Base-by-base conservation (phyloP, 441 rosid genomes). In the Corymbia calophylla region DNA sequence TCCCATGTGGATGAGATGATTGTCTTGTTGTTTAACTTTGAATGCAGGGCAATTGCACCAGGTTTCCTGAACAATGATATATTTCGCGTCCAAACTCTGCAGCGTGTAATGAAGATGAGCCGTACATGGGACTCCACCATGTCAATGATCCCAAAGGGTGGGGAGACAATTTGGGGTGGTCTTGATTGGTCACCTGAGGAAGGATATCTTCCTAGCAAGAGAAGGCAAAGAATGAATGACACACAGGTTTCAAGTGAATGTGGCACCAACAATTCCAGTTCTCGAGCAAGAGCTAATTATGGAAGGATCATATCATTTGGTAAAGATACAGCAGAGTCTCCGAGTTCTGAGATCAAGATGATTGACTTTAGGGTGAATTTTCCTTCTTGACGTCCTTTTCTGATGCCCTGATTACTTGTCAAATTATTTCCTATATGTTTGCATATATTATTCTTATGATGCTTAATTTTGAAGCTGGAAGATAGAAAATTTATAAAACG, bases 81-180 rank as follows among this genome's bases (percentile, higher is more conserved):
- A 88, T 96, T 98, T 89, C 94, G 95, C 68, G 93, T 96, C 90
- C 99, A 98, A 91, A 98, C 99, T 25, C 89, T 97, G 93, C 96
- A 97, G 92, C 97, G 92, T 88, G 90, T 95, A 86, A 95, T 98
- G 98, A 94, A 93, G 92, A 97, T 97, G 99, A 94, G 96, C 88
- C 96, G 98, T 32, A 93, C 97, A 16, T 98, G 99, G 99, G 99
- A 98, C 94, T 96, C 99, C 81, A 97, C 99, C 64, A 97, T 97
- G 99, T 97, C 99, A 49, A 96, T 98, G 98, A 87, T 98, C 92
- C 99, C 99, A 29, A 97, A 92, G 94, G 99, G 99, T 54, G 99
- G 99, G 87, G 97, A 96, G 87, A 96, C 96, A 39, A 95, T 98
- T 85, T 98, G 99, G 99, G 99, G 99, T 86, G 95, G 93, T 92